Conservation (phyloP, 257 asterid genomes). For the Solanum clarkiae region DNA sequence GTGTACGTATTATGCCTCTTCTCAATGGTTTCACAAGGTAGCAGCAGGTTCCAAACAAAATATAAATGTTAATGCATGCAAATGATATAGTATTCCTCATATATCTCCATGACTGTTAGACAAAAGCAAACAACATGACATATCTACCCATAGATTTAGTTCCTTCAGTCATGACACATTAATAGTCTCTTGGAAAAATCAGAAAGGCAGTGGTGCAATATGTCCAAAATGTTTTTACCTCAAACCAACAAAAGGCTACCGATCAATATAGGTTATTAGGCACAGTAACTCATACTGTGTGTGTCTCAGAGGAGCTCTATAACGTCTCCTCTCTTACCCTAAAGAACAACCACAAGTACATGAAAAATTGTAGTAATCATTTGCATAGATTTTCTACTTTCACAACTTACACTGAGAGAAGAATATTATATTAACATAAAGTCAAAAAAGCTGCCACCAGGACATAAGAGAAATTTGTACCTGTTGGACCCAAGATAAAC, state of each 20-base stretch:
- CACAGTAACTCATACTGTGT: not conserved
- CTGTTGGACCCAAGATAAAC: constrained; percentile 96
- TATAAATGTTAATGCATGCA: not conserved
- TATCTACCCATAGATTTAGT: not conserved
- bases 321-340: not conserved
- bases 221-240: not conserved
- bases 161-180: not conserved
- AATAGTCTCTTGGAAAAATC: not conserved
- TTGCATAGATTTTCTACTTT: not conserved
- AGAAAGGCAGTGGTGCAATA: not conserved
- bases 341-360: not conserved
- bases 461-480: constrained; percentile 25
- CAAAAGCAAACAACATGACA: not conserved
- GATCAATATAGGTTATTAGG: not conserved
- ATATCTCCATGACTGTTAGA: not conserved
- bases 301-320: not conserved
- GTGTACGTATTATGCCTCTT: not conserved
- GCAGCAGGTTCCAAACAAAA: not conserved
- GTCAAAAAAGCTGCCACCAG: not conserved
- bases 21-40: not conserved
- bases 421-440: not conserved
- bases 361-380: not conserved
- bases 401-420: not conserved
- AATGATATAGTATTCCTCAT: not conserved
- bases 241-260: not conserved